These are phyloP conservation scores for Skeletonema potamos DNA, from an alignment of 108 stramenopile genomes.

Conservation along the genomic window DNA sequence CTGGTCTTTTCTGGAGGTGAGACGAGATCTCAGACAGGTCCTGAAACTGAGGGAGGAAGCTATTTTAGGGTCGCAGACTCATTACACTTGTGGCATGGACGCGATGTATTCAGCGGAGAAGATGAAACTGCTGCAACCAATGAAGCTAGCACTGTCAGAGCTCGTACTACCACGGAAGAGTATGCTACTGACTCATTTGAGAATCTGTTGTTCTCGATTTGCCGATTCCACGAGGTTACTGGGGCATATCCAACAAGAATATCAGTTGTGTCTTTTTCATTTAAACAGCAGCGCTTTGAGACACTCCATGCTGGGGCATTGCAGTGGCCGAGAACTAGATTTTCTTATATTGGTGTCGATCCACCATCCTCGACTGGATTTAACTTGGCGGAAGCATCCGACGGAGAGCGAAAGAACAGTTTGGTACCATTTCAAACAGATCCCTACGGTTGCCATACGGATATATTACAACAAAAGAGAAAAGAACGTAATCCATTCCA, in stretches of 20 bases:
- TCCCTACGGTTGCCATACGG: constrained; percentile 90
- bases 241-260: constrained; percentile 90
- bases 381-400: constrained; percentile 53
- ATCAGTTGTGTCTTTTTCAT: constrained; percentile 92
- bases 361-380: constrained; percentile 84
- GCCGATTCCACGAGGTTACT: constrained; percentile 93
- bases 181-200: constrained; percentile 97
- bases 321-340: constrained; percentile 74
- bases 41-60: constrained; percentile 78
- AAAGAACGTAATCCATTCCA: constrained; percentile 87
- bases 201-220: constrained; percentile 96
- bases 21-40: constrained; percentile 88
- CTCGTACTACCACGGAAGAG: constrained; percentile 86
- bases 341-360: constrained; percentile 86
- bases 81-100: constrained; percentile 71
- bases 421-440: constrained; percentile 84
- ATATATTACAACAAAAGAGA: constrained; percentile 80
- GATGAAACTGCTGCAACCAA: neutral
- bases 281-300: constrained; percentile 89
- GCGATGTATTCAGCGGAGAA: constrained; percentile 18
- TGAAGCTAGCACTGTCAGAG: constrained; percentile 52
- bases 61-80: constrained; percentile 89
- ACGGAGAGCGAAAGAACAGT: constrained; percentile 81
- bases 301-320: constrained; percentile 84
- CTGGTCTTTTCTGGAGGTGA: constrained; percentile 94